These are phyloP conservation scores for Neltuma alba DNA, from an alignment of 306 rosid species.

Conservation along the genomic window DNA sequence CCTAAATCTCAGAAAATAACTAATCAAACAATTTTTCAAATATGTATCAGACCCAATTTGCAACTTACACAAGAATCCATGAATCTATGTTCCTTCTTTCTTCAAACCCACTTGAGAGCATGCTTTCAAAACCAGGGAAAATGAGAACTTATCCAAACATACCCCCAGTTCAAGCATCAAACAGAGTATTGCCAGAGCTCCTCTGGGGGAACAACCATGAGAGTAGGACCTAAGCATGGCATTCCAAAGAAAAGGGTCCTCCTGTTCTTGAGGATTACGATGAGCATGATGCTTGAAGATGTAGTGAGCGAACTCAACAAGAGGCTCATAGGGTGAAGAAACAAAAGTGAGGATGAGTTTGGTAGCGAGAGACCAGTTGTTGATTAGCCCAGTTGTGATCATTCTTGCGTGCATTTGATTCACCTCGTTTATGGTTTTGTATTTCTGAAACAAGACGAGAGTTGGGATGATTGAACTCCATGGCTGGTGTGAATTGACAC, in stretches of 20 bases:
- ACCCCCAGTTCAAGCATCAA: slow-evolving; percentile 73
- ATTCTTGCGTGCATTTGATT: slow-evolving; percentile 69
- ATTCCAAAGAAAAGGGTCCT: slow-evolving; percentile 83
- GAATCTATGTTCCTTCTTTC: slow-evolving; percentile 65
- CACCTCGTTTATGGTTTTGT: slow-evolving; percentile 54
- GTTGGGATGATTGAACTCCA: no score
- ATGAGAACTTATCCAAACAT: slow-evolving; percentile 56
- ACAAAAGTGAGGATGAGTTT: no score
- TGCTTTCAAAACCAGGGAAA: slow-evolving; percentile 72
- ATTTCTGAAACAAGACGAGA: slow-evolving; percentile 50
- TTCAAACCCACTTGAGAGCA: slow-evolving; percentile 62
- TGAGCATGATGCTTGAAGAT: no score
- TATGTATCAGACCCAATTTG: slow-evolving; percentile 55
- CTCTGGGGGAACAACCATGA: slow-evolving; percentile 62
- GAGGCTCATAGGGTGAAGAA: no score
- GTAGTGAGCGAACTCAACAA: no score
- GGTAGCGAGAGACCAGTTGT: no score
- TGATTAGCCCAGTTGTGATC: slow-evolving; percentile 57
- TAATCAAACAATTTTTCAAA: slow-evolving; percentile 65
- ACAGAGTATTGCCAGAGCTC: slow-evolving; percentile 52
- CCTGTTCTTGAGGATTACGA: slow-evolving; percentile 18
- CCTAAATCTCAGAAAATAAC: slow-evolving; percentile 53
- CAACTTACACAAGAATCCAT: slow-evolving; percentile 66
- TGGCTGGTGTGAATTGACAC: no score
- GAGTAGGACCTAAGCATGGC: no score